phyloP scores from a whole-genome alignment of 2,329 filamentous ascomycete species.

The Colletotrichum plurivorum region DNA sequence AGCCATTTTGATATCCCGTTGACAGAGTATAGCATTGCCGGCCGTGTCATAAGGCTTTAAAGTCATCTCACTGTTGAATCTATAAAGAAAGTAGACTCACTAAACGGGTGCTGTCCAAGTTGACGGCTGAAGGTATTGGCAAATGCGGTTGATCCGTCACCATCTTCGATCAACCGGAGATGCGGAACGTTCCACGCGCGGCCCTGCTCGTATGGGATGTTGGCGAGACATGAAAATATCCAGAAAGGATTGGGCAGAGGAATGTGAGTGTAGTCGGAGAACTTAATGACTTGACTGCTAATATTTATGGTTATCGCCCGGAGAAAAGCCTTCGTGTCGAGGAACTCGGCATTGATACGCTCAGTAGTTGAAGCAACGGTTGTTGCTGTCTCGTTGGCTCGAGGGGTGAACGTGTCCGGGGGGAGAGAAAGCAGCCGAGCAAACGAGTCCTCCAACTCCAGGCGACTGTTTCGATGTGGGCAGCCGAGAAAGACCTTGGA shows the following conservation, averaged over 20 bases:
- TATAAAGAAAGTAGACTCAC: no score
- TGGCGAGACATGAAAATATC: neutral
- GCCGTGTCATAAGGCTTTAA: no score
- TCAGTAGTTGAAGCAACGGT: constrained; percentile 4
- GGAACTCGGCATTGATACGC: constrained; percentile 23
- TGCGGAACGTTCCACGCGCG: no score
- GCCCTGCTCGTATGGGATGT: neutral
- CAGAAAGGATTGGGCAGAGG: neutral
- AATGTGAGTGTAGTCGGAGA: neutral
- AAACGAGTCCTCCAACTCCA: neutral
- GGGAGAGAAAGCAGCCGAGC: constrained; percentile 13
- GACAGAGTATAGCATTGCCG: no score
- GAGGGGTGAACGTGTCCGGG: neutral
- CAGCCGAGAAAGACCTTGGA: constrained; percentile 11
- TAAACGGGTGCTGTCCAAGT: no score
- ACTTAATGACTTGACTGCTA: neutral
- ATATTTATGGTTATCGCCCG: constrained; percentile 21
- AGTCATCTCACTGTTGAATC: no score
- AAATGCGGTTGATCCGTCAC: no score
- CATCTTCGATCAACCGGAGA: no score
- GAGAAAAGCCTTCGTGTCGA: constrained; percentile 22
- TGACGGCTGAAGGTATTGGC: no score
- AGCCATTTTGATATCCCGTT: no score
- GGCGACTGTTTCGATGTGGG: neutral
- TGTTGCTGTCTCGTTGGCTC: neutral